Conservation (phyloP, 345 rosid species). For the Eucalyptus caleyi region DNA sequence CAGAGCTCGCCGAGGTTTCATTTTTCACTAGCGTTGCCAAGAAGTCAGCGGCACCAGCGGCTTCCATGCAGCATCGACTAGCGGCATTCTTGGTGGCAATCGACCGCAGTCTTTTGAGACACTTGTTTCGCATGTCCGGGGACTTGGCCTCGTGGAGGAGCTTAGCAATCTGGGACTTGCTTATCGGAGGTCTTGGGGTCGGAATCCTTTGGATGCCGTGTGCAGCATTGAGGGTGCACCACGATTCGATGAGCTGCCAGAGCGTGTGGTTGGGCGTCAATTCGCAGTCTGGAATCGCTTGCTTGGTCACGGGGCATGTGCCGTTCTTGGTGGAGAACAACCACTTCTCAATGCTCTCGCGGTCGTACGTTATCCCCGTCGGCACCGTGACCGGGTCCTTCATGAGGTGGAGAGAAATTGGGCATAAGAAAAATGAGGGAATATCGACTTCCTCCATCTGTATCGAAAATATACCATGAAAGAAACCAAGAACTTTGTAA, state of each 20-base stretch:
- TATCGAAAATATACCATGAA: background rate
- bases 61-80: slow-evolving; percentile 60
- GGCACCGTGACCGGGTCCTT: slow-evolving; percentile 2
- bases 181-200: slow-evolving; percentile 67
- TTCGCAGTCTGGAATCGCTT: slow-evolving; percentile 18
- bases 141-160: slow-evolving; percentile 41
- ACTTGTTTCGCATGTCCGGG: slow-evolving; percentile 23
- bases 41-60: slow-evolving; percentile 60
- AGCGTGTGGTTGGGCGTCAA: slow-evolving; percentile 83
- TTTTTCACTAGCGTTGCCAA: background rate
- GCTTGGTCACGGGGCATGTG: slow-evolving; percentile 44
- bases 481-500: background rate
- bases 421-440: slow-evolving; percentile 1
- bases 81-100: slow-evolving; percentile 39
- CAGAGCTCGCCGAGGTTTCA: background rate
- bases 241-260: slow-evolving; percentile 67
- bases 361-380: slow-evolving; percentile 7
- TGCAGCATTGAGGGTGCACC: slow-evolving; percentile 82
- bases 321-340: background rate
- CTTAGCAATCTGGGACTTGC: slow-evolving; percentile 40
- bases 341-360: slow-evolving; percentile 8
- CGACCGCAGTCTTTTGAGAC: slow-evolving; percentile 40
- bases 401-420: slow-evolving; percentile 5
- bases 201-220: slow-evolving; percentile 74
- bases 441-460: background rate